Base-by-base conservation (phyloP, 2,329 filamentous ascomycete genomes). In the Cladosporium halotolerans region DNA sequence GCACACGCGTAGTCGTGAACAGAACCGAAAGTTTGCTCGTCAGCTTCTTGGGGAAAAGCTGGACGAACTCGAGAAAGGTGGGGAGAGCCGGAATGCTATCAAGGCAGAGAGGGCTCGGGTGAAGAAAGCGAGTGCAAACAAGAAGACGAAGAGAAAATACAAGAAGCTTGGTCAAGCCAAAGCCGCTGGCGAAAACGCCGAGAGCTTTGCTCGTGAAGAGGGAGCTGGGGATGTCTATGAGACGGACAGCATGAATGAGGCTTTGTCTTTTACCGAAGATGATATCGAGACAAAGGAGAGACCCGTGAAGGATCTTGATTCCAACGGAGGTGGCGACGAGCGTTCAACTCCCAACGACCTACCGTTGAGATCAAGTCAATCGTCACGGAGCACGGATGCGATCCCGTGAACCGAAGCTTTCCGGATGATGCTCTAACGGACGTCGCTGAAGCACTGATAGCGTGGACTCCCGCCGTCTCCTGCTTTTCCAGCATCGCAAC, bases 11-110 rank as follows among this genome's bases (percentile, higher is more conserved):
- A 95, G 88, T 1, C 83, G 89, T 14, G 81, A 81, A 54, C 88
- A 95, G 71, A 99, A 99, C 69, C 82, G 91, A 58, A 91, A 87
- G 69, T 85, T 89, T 57, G 93, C 93, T 10, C 80, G 91, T 39
- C 77, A 83, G 60, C 75, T 95, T 40, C 77, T 96, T 31, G 88
- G 87, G 19, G 83, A 88, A 61, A 82, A 80, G 62, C 73, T 89
- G n/a, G 93, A 99, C 69, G 78, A 86, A 60, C 62, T 86, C 34
- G 75, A 81, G 60, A 85, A 89, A 61, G 92, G 92, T 2, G 79
- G 83, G 18, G 73, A 83, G 58, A 88, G 84, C 64, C 75, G 89
- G 23, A 77, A 78, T 9, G 80, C 79, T 39, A 72, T 89, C 32
- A 84, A 89, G 48, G 81, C 76, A 3, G 80, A 79, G 48, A 72